Percentiles rank a stretch among this genome's conserved stretches.
Conservation (phyloP, 1,139 yeast genomes). For the Blastobotrys arbuscula region DNA sequence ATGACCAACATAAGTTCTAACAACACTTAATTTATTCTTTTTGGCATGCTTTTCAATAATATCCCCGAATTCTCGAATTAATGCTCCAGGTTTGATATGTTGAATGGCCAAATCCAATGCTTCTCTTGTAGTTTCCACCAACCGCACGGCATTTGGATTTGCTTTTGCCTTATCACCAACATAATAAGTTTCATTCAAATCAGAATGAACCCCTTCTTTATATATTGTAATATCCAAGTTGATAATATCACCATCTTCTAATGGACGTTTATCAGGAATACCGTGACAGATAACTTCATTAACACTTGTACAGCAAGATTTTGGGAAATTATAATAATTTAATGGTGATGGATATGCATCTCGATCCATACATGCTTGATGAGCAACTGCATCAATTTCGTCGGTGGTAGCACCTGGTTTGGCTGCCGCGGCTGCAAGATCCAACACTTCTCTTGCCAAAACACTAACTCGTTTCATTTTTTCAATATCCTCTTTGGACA, state of each 20-base stretch:
- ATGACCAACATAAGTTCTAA: slow-evolving; percentile 89
- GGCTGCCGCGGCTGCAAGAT: slow-evolving; percentile 75
- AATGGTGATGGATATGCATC: slow-evolving; percentile 93
- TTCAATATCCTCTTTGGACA: slow-evolving; percentile 60
- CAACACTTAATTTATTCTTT: slow-evolving; percentile 76
- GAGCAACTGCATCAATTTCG: slow-evolving; percentile 80
- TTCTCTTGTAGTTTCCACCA: slow-evolving; percentile 94
- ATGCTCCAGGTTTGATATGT: slow-evolving; percentile 84
- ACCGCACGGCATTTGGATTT: slow-evolving; percentile 70
- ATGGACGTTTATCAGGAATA: slow-evolving; percentile 80
- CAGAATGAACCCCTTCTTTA: slow-evolving; percentile 88
- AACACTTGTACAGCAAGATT: slow-evolving; percentile 86
- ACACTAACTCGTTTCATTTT: slow-evolving; percentile 68
- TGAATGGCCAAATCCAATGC: slow-evolving; percentile 78
- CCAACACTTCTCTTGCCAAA: slow-evolving; percentile 83
- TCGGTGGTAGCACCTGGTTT: slow-evolving; percentile 92
- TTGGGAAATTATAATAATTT: slow-evolving; percentile 92
- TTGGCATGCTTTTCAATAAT: slow-evolving; percentile 84
- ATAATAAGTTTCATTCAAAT: slow-evolving; percentile 92
- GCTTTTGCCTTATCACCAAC: slow-evolving; percentile 84
- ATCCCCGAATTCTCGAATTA: slow-evolving; percentile 84
- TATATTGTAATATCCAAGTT: slow-evolving; percentile 85
- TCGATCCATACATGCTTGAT: slow-evolving; percentile 81
- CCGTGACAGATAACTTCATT: slow-evolving; percentile 98
- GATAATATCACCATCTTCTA: slow-evolving; percentile 91